A percentile compares a stretch with the other conserved stretches of the same genome.
Conservation (phyloP, 1,284 basidiomycete genomes). For the Malassezia obtusa region DNA sequence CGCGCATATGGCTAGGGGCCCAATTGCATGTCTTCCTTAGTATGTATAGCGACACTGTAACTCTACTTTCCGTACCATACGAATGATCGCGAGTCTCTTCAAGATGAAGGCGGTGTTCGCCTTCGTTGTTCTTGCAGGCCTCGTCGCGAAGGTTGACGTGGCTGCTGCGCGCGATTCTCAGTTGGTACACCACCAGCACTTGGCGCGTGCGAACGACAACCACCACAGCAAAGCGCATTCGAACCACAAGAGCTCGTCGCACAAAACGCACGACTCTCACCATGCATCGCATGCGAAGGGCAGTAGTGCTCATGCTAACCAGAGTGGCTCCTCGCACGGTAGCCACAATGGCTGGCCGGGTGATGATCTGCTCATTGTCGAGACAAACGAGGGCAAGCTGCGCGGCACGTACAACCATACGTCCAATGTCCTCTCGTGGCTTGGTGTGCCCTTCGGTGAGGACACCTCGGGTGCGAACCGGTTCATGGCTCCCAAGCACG, state of each 20-base stretch:
- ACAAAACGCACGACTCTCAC: not conserved
- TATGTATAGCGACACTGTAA: too few relatives aligned
- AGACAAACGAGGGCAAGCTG: conserved; percentile 13
- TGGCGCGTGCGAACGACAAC: not conserved
- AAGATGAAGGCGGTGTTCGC: not conserved
- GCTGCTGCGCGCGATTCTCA: not conserved
- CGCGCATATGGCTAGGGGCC: too few relatives aligned
- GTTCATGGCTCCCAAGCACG: conserved; percentile 13
- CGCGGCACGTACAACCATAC: conserved; percentile 12
- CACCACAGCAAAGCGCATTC: not conserved
- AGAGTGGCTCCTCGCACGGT: not conserved
- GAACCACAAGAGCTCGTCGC: not conserved
- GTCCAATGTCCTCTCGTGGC: conserved; percentile 7
- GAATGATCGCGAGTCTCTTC: not conserved
- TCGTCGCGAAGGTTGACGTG: not conserved
- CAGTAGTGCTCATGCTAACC: not conserved
- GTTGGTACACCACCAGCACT: not conserved
- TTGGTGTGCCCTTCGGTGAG: conserved; percentile 16
- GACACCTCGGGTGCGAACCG: conserved; percentile 17
- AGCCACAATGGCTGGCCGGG: not conserved
- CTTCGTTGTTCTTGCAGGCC: not conserved
- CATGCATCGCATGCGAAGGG: not conserved
- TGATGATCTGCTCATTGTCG: conserved; percentile 9
- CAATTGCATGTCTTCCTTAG: too few relatives aligned
- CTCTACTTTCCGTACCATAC: too few relatives aligned